phyloP scores from a whole-genome alignment of 768 basidiomycete genomes.

The Hemileccinum rubropunctum region DNA sequence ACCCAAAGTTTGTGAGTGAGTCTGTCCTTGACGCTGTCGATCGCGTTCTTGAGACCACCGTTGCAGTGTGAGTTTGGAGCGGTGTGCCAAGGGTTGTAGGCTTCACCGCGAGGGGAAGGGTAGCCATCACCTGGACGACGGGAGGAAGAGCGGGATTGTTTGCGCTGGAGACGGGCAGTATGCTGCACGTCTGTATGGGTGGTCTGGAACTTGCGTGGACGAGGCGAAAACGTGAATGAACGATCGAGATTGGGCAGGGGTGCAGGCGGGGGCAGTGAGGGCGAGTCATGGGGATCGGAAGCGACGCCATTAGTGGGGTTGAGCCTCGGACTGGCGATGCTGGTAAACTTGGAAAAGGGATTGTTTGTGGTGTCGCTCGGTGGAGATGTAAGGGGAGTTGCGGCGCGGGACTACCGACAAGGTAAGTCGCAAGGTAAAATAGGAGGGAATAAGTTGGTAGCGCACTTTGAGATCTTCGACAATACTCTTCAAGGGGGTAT shows the following conservation, averaged over 20 bases:
- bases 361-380: conserved; percentile 52
- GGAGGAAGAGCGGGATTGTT: conserved; percentile 51
- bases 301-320: too few species aligned
- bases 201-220: too few species aligned
- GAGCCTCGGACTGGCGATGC: too few species aligned
- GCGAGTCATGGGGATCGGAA: too few species aligned
- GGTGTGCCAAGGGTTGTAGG: conserved; percentile 40
- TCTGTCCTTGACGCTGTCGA: conserved; percentile 60
- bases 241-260: too few species aligned
- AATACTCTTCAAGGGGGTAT: conserved; percentile 57
- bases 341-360: conserved; percentile 53
- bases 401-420: conserved; percentile 35
- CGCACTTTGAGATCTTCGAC: conserved; percentile 74
- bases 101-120: conserved; percentile 31
- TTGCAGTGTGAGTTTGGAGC: conserved; percentile 71
- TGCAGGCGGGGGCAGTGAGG: too few species aligned
- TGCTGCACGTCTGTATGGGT: conserved; percentile 43
- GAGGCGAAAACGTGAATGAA: too few species aligned
- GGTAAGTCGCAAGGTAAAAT: background rate
- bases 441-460: too few species aligned
- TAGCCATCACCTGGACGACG: conserved; percentile 36
- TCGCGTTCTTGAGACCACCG: conserved; percentile 82
- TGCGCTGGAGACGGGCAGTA: conserved; percentile 46
- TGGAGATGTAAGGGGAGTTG: too few species aligned
- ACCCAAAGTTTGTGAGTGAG: conserved; percentile 58